Evolutionary conservation across 2,329 filamentous ascomycete genomes (phyloP), one percentile per base, ranked within the genome.

Genomic region (Diaporthe citrichinensis): DNA sequence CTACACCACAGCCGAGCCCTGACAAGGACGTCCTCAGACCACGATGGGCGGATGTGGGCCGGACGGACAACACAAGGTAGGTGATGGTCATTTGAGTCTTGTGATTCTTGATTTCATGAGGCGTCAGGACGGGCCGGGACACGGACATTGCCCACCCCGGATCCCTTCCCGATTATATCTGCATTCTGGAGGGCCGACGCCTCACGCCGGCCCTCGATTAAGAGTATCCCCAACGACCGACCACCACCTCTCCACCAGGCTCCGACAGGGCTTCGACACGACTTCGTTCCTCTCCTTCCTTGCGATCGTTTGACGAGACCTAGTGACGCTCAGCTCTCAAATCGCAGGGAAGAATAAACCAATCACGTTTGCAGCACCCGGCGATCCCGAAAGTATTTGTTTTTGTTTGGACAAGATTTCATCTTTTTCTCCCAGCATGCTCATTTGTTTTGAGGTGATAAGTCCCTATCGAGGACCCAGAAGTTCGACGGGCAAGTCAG

Each of bases 401-500:
- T 53, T 67, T 53, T 69, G 65, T 69, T 69, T 69, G 65, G 65
- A 69, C 65, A 69, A 69, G 65, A 69, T 69, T 69, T 69, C 65
- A 69, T 69, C 65, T 69, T 55, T 34, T 62, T 31, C 44, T 31
- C 25, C 59, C 58, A 73, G 71, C 71, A 73, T 74, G 76, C 76
- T 77, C 73, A 77, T 77, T 74, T 75, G 73, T 73, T 77, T 72
- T 75, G 71, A 61, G 55, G 61, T 75, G 71, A 71, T 58, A 51
- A 69, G 69, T 75, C 76, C 76, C 76, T 73, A 71, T 75, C 51
- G 28, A 67, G 73, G 73, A 74, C 73, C 71, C 69, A 59, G 57
- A 73, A 74, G 68, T 74, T 74, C 59, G 73, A 77, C 76, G 73
- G 75, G 59, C 51, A 75, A 75, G 76, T 67, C 76, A 77, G 73